Evolutionary conservation across 2,329 filamentous ascomycete genomes (phyloP).

Genomic region (Penicillium sp.): DNA sequence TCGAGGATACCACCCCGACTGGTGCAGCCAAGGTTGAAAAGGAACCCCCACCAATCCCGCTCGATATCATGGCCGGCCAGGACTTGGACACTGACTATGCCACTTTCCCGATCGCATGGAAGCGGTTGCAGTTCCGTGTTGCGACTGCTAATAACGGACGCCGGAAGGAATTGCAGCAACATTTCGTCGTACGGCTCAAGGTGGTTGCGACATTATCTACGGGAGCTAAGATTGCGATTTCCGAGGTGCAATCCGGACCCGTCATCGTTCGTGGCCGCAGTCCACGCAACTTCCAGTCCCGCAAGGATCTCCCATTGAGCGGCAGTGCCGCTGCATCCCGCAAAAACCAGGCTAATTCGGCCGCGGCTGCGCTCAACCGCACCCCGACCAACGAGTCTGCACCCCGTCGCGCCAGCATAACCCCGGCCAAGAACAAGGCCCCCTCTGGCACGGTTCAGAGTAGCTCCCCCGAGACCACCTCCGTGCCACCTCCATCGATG

Average conservation of each 20-base stretch:
- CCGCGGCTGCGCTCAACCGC: constrained; percentile 39
- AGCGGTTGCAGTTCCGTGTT: constrained; percentile 89
- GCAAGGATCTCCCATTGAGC: constrained; percentile 88
- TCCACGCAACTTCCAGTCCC: constrained; percentile 90
- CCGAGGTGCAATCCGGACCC: constrained; percentile 83
- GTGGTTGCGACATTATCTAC: constrained; percentile 83
- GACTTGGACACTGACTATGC: constrained; percentile 82
- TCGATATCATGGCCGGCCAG: constrained; percentile 69
- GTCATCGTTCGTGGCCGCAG: constrained; percentile 94
- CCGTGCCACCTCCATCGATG: constrained; percentile 37
- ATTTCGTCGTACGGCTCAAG: constrained; percentile 89
- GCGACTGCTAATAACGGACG: constrained; percentile 96
- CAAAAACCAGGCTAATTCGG: constrained; percentile 61
- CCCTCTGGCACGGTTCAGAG: constrained; percentile 37
- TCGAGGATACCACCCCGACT: constrained; percentile 37
- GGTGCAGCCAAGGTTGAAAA: constrained; percentile 73
- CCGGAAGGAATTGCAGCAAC: constrained; percentile 92
- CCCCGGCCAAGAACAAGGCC: constrained; percentile 38
- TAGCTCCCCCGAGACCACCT: constrained; percentile 43
- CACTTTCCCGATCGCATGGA: constrained; percentile 93
- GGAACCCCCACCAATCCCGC: constrained; percentile 80
- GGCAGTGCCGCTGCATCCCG: constrained; percentile 79
- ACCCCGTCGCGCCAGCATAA: constrained; percentile 35
- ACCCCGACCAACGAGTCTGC: constrained; percentile 41
- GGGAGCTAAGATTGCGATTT: constrained; percentile 79